Conservation (phyloP, 2,329 filamentous ascomycete genomes). For the Aspergillus flavus region DNA sequence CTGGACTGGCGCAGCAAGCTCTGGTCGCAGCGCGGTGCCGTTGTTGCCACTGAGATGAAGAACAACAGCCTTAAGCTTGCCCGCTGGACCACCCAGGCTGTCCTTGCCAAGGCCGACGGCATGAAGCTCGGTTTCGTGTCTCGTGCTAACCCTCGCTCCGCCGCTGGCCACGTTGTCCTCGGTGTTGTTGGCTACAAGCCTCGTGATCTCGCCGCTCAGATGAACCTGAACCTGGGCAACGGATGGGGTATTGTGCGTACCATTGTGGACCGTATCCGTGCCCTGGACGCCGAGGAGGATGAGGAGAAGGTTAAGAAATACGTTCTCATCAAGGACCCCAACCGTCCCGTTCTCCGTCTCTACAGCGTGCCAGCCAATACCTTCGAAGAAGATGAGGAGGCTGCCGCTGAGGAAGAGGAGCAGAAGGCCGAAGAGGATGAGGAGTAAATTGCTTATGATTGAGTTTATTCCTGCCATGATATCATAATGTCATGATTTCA, state of each 20-base stretch:
- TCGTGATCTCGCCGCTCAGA: slow-evolving; percentile 92
- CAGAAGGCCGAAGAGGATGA: slow-evolving; percentile 59
- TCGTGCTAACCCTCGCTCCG: slow-evolving; percentile 85
- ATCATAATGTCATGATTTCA: slow-evolving; percentile 21
- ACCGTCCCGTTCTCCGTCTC: slow-evolving; percentile 90
- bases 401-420: slow-evolving; percentile 55
- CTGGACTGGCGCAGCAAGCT: slow-evolving; percentile 97
- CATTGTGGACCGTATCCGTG: slow-evolving; percentile 78
- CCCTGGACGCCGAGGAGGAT: slow-evolving; percentile 45
- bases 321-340: slow-evolving; percentile 78
- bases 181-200: slow-evolving; percentile 98
- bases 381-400: slow-evolving; percentile 85
- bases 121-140: slow-evolving; percentile 99
- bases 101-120: slow-evolving; percentile 93
- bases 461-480: slow-evolving; percentile 22
- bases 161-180: slow-evolving; percentile 91
- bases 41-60: slow-evolving; percentile 99
- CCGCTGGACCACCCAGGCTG: slow-evolving; percentile 95
- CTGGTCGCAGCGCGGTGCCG: slow-evolving; percentile 89
- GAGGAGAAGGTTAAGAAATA: slow-evolving; percentile 50
- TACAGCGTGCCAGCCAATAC: slow-evolving; percentile 87
- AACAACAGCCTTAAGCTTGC: slow-evolving; percentile 99
- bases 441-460: slow-evolving; percentile 25
- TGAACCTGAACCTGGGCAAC: slow-evolving; percentile 96
- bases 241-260: slow-evolving; percentile 99